Percentiles rank a stretch among this genome's conserved stretches.
Evolutionary conservation across 139 green algal genomes (phyloP).

Genomic region (Eudorina sp.): DNA sequence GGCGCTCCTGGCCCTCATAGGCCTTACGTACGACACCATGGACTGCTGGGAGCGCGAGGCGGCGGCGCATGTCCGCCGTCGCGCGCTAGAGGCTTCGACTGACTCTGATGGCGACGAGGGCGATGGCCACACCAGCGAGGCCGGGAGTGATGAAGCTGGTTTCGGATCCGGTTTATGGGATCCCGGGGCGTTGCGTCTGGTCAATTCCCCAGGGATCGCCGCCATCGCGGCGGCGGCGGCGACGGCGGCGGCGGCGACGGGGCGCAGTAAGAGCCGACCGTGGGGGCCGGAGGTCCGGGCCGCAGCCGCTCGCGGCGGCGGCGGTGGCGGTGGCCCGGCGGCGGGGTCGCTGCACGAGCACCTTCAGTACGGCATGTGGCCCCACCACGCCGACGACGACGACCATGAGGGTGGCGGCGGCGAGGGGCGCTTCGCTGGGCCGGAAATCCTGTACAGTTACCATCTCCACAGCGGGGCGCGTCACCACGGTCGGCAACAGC

Average conservation of each 20-base stretch:
- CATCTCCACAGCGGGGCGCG: not conserved
- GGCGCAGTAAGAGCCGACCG: not conserved
- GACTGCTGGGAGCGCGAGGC: not conserved
- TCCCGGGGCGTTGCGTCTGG: not conserved
- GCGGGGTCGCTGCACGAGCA: not conserved
- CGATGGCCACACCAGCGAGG: not conserved
- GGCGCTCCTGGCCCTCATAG: not conserved
- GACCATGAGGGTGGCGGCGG: not conserved
- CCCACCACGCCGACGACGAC: not conserved
- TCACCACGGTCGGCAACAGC: not conserved
- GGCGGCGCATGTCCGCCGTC: not conserved
- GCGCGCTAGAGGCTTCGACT: not conserved
- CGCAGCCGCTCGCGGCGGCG: not conserved
- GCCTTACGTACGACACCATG: not conserved
- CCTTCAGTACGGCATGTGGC: not conserved
- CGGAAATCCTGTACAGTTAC: conserved; percentile 9
- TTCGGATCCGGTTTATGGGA: not conserved
- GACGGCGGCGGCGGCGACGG: not conserved
- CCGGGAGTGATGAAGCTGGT: not conserved
- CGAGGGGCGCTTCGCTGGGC: not conserved
- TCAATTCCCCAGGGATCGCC: not conserved
- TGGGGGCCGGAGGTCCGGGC: not conserved
- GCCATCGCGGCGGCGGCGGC: not conserved
- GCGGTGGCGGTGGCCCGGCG: not conserved
- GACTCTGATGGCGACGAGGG: not conserved